Percentiles rank a stretch among this genome's conserved stretches.
These are phyloP conservation scores for Dendrobium chrysotoxum DNA, from an alignment of 106 monocot genomes.

Conservation along the genomic window DNA sequence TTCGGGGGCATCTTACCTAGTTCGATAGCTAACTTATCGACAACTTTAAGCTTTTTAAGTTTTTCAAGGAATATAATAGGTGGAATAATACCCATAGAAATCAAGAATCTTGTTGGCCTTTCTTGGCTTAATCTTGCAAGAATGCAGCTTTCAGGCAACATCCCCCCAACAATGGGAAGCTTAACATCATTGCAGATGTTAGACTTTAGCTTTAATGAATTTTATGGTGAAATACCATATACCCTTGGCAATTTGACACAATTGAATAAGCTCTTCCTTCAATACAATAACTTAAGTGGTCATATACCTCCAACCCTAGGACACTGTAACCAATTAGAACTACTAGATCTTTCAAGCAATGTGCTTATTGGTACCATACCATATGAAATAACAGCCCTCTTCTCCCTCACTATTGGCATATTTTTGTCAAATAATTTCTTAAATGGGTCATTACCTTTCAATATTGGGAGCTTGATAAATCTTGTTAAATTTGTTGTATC, in stretches of 20 bases:
- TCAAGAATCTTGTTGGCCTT: not conserved
- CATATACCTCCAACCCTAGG: not conserved
- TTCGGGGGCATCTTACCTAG: not conserved
- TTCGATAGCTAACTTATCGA: not conserved
- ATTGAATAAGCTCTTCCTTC: not conserved
- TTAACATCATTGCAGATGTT: not conserved
- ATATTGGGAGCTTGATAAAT: slow-evolving; percentile 8
- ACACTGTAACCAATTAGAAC: not conserved
- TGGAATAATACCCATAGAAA: not conserved
- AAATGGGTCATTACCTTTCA: slow-evolving; percentile 1
- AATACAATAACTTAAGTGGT: not conserved
- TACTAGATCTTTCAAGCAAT: not conserved
- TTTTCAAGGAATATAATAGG: not conserved
- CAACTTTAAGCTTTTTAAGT: not conserved
- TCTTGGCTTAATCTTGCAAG: not conserved
- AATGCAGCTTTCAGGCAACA: not conserved
- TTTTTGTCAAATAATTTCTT: slow-evolving; percentile 13
- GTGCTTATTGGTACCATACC: not conserved
- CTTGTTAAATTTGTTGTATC: not conserved
- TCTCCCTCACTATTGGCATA: not conserved
- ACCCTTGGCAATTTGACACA: not conserved
- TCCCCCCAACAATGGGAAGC: not conserved
- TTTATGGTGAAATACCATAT: not conserved
- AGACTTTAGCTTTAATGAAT: not conserved
- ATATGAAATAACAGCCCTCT: not conserved